Evolutionary conservation across 805 yeast species (phyloP).

Genomic region (Saturnispora zaruensis): DNA sequence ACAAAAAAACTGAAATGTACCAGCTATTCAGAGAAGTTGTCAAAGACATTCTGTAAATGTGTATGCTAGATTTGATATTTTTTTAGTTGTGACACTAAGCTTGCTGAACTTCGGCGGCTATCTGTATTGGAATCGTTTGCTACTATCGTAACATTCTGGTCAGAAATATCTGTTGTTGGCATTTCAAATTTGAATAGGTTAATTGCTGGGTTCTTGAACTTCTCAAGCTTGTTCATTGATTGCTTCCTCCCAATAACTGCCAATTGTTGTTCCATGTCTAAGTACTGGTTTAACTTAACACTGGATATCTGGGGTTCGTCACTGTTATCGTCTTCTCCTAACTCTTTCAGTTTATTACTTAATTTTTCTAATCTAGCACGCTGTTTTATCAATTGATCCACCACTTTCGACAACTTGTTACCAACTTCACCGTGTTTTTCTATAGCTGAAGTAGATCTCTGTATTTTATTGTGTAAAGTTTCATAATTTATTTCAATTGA

Average conservation of each 20-base stretch:
- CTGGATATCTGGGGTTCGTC: conserved; percentile 17
- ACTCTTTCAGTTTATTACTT: conserved; percentile 26
- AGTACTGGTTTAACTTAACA: conserved; percentile 22
- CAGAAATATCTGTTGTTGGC: background rate
- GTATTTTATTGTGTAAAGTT: conserved; percentile 5
- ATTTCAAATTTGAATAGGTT: background rate
- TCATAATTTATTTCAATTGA: conserved; percentile 11
- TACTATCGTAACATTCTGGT: background rate
- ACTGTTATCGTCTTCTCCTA: conserved; percentile 26
- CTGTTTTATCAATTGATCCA: conserved; percentile 11
- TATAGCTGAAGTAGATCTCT: background rate
- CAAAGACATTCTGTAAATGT: background rate
- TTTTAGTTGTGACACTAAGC: background rate
- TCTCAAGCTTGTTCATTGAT: background rate
- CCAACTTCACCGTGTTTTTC: background rate
- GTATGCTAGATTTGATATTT: background rate
- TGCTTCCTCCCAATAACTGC: conserved; percentile 18
- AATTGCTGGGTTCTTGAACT: conserved; percentile 4
- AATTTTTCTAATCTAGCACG: conserved; percentile 19
- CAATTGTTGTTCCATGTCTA: conserved; percentile 21
- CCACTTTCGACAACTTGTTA: background rate
- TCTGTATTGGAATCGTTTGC: background rate
- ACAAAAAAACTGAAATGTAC: conserved; percentile 30
- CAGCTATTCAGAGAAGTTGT: conserved; percentile 38
- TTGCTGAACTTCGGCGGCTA: background rate